Percentiles rank a stretch among this genome's conserved stretches.
Conservation (phyloP, 352 stramenopile species). For the Halophytophthora batemanensis region DNA sequence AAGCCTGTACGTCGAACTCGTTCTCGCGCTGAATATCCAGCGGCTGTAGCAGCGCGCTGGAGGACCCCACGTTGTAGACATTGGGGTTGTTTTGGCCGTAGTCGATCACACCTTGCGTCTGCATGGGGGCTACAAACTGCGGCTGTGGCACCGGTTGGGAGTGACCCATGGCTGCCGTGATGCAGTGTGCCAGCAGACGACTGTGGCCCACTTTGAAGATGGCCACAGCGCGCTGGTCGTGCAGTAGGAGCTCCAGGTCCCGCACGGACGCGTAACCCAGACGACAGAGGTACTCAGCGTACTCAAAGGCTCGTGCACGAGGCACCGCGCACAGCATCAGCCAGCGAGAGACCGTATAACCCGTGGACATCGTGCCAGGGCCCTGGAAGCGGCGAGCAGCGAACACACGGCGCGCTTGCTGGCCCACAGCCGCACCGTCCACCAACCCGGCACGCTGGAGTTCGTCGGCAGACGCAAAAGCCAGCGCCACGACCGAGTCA, state of each 20-base stretch:
- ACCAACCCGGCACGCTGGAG: constrained; percentile 45
- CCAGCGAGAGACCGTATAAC: constrained; percentile 59
- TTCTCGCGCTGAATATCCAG: constrained; percentile 54
- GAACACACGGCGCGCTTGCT: constrained; percentile 46
- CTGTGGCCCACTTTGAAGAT: constrained; percentile 46
- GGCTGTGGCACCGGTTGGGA: constrained; percentile 24
- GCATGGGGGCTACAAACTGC: no score
- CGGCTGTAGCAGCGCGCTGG: constrained; percentile 45
- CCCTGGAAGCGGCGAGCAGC: constrained; percentile 33
- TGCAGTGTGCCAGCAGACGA: constrained; percentile 42
- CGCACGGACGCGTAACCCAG: constrained; percentile 55
- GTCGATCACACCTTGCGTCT: no score
- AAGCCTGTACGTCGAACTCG: constrained; percentile 42
- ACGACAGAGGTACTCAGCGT: constrained; percentile 52
- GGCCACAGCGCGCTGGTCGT: constrained; percentile 44
- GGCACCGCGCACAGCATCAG: constrained; percentile 55
- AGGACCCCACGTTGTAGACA: constrained; percentile 31
- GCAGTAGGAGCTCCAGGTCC: constrained; percentile 57
- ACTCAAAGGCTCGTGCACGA: constrained; percentile 38
- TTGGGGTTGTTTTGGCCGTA: constrained; percentile 23
- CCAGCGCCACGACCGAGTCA: constrained; percentile 53
- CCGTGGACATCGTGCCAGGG: constrained; percentile 31
- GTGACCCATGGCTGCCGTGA: constrained; percentile 27
- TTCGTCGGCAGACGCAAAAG: constrained; percentile 46
- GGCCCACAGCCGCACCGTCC: constrained; percentile 48